Conservation (phyloP, 1,284 basidiomycete genomes). For the Rhodotorula sp. region DNA sequence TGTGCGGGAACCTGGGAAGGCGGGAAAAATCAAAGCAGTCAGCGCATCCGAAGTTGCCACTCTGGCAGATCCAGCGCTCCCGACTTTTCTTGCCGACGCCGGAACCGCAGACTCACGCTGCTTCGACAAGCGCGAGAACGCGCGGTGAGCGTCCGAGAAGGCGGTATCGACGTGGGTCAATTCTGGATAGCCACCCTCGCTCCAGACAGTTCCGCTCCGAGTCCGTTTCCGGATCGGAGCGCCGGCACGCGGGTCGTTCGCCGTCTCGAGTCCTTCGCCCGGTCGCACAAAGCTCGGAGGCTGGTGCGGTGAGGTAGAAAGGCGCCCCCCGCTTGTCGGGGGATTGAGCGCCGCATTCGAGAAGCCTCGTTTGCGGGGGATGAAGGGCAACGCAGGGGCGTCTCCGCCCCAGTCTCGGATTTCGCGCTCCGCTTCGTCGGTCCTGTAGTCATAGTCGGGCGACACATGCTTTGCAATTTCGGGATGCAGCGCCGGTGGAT, state of each 20-base stretch:
- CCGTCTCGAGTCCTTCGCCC: neutral
- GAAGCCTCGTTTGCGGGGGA: neutral
- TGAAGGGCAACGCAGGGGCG: neutral
- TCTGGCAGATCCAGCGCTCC: neutral
- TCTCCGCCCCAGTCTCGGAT: constrained; percentile 18
- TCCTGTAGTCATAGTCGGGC: neutral
- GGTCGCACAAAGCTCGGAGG: neutral
- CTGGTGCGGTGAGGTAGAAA: neutral
- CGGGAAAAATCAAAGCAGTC: neutral
- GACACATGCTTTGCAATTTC: neutral
- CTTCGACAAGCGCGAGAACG: neutral
- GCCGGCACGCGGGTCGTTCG: neutral
- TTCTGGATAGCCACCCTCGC: constrained; percentile 3
- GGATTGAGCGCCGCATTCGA: neutral
- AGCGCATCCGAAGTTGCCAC: neutral
- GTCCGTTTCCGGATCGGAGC: constrained; percentile 2
- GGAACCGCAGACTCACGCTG: neutral
- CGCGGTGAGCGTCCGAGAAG: constrained; percentile 9
- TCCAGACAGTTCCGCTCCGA: neutral
- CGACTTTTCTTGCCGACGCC: too few relatives aligned
- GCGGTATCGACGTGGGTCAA: constrained; percentile 6
- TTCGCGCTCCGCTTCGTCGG: constrained; percentile 7
- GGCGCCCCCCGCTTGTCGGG: neutral
- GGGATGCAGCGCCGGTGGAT: neutral
- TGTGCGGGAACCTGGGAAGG: neutral